Percentiles rank a stretch among this genome's conserved stretches.
These are phyloP conservation scores for Pseudonectria buxi DNA, from an alignment of 2,329 filamentous ascomycete species.

Conservation along the genomic window DNA sequence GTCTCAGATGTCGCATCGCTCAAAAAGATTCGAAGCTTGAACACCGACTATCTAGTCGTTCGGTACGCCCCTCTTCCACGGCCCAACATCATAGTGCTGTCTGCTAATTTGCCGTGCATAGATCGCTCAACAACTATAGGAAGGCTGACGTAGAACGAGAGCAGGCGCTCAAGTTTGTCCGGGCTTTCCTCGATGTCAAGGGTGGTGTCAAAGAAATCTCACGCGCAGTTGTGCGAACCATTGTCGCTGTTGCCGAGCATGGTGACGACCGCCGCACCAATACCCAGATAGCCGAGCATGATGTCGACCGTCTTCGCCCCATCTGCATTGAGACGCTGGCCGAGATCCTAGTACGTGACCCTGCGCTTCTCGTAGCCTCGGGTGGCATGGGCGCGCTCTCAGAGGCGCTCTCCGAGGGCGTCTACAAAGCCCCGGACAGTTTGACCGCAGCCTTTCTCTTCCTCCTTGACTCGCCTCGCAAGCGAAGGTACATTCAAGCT, in stretches of 20 bases:
- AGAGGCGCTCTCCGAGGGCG: constrained; percentile 85
- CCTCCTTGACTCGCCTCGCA: constrained; percentile 75
- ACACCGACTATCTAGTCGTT: constrained; percentile 89
- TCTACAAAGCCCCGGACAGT: constrained; percentile 87
- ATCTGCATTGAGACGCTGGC: constrained; percentile 91
- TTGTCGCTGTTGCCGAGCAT: constrained; percentile 86
- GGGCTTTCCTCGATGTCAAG: constrained; percentile 92
- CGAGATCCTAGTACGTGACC: constrained; percentile 83
- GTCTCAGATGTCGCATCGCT: constrained; percentile 88
- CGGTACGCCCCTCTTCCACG: constrained; percentile 25
- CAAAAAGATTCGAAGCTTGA: constrained; percentile 76
- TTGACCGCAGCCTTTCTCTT: constrained; percentile 83
- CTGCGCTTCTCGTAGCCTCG: constrained; percentile 70
- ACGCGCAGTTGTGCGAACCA: constrained; percentile 75
- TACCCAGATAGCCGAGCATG: constrained; percentile 59
- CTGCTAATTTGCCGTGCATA: constrained; percentile 19
- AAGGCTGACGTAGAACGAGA: constrained; percentile 97
- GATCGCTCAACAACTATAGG: constrained; percentile 86
- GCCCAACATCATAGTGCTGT: not conserved
- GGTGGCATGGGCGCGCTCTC: constrained; percentile 82
- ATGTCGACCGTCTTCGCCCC: constrained; percentile 75
- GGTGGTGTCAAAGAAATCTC: constrained; percentile 85
- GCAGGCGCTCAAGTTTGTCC: constrained; percentile 92
- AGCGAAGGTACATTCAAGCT: constrained; percentile 74
- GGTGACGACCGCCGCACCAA: constrained; percentile 79